A percentile compares a stretch with the other conserved stretches of the same genome.
Conservation (phyloP, 495 filamentous ascomycete genomes). For the Neurospora hispaniola region DNA sequence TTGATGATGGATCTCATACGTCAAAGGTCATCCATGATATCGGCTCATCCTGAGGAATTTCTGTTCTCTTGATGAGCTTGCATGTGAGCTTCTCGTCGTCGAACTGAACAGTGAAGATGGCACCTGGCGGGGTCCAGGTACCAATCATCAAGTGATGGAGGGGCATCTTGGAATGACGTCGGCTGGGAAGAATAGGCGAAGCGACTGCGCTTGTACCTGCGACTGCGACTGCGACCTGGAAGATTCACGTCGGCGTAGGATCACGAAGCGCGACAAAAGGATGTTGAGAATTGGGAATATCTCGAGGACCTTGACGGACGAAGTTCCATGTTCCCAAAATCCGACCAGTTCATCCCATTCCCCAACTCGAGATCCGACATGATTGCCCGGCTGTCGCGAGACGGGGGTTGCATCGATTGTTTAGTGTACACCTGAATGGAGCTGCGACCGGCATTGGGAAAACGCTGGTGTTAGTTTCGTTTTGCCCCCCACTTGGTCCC, state of each 20-base stretch:
- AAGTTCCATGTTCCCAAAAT: neutral
- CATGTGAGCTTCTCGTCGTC: conserved; percentile 65
- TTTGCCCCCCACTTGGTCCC: neutral
- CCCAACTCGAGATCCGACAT: neutral
- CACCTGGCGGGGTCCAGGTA: conserved; percentile 75
- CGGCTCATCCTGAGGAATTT: conserved; percentile 68
- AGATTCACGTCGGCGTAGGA: neutral
- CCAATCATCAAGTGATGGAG: conserved; percentile 76
- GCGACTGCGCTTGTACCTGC: too few species aligned
- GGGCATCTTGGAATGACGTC: conserved; percentile 38
- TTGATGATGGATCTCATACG: conserved; percentile 32
- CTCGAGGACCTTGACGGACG: neutral
- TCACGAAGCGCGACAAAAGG: neutral
- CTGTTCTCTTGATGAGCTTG: conserved; percentile 63
- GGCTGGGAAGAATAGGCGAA: conserved; percentile 1
- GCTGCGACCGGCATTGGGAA: neutral
- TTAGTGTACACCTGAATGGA: neutral
- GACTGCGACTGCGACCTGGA: neutral
- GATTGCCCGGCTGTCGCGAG: neutral
- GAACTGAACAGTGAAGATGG: conserved; percentile 76
- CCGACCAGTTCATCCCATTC: neutral
- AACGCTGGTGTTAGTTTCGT: neutral
- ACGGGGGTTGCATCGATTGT: neutral
- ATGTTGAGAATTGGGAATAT: neutral
- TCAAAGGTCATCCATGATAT: conserved; percentile 89